These are phyloP conservation scores for Phytophthora sansomeana DNA, from an alignment of 352 stramenopile species.

Conservation along the genomic window DNA sequence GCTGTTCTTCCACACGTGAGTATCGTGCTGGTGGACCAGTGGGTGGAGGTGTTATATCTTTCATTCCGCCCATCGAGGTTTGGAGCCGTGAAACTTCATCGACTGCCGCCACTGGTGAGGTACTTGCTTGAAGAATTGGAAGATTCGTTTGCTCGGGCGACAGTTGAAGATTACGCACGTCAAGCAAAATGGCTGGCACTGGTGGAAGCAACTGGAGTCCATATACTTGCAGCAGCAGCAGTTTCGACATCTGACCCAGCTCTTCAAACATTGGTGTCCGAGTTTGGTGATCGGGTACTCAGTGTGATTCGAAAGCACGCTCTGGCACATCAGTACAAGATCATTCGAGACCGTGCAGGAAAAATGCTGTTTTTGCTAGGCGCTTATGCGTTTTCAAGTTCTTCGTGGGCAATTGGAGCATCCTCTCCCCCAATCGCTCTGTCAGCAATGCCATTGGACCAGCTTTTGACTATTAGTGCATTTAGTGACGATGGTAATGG, in stretches of 20 bases:
- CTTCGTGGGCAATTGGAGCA: conserved; percentile 1
- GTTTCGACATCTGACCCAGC: conserved; percentile 7
- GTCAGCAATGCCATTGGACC: conserved; percentile 22
- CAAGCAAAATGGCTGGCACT: conserved; percentile 82
- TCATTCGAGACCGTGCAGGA: conserved; percentile 72
- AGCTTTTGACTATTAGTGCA: conserved; percentile 22
- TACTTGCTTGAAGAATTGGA: conserved; percentile 67
- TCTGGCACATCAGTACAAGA: conserved; percentile 80
- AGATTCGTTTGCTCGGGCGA: conserved; percentile 62
- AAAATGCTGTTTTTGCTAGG: conserved; percentile 69
- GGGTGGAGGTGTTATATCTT: conserved; percentile 68
- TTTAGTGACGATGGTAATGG: conserved; percentile 7
- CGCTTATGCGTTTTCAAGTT: conserved; percentile 9
- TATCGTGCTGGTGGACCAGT: conserved; percentile 63
- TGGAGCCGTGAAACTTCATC: conserved; percentile 21
- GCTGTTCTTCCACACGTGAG: conserved; percentile 61
- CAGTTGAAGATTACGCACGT: conserved; percentile 69
- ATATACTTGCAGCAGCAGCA: conserved; percentile 46
- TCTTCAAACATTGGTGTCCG: conserved; percentile 23
- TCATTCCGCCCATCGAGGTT: conserved; percentile 44
- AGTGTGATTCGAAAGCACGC: conserved; percentile 56
- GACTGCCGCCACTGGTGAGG: conserved; percentile 26
- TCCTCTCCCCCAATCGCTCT: background rate
- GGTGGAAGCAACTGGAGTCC: conserved; percentile 57
- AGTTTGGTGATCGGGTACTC: conserved; percentile 42